Conservation (phyloP, 305 asterid species). For the Solanum hybrid region DNA sequence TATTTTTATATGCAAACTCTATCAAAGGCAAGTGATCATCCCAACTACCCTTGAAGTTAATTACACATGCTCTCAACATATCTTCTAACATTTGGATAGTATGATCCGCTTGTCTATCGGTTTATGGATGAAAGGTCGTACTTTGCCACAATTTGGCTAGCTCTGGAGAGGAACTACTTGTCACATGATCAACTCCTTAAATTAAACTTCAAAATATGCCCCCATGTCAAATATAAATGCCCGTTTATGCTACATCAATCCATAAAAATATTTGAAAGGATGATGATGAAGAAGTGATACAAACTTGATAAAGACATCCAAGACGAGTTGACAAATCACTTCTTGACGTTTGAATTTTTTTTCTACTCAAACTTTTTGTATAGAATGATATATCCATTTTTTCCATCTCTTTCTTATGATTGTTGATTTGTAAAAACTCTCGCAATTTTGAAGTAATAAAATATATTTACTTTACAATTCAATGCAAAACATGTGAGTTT, state of each 20-base stretch:
- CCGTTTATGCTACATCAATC: too few species aligned
- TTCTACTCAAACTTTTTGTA: not conserved
- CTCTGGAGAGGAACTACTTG: not conserved
- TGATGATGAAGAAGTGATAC: not conserved
- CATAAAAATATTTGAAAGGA: too few species aligned
- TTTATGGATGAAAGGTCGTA: too few species aligned
- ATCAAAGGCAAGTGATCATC: too few species aligned
- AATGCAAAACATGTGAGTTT: not conserved
- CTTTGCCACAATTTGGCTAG: too few species aligned
- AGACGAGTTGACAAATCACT: not conserved
- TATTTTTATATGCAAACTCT: too few species aligned
- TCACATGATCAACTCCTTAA: not conserved
- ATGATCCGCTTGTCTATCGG: too few species aligned
- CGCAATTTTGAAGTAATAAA: not conserved
- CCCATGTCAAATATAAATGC: not conserved
- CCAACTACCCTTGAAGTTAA: too few species aligned
- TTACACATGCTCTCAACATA: too few species aligned
- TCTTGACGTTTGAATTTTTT: not conserved
- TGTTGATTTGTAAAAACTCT: not conserved
- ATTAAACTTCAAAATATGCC: not conserved
- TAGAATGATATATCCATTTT: not conserved
- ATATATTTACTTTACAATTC: not conserved
- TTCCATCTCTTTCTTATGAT: too few species aligned
- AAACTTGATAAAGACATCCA: not conserved
- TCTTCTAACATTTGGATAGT: too few species aligned